Evolutionary conservation across 148 eudicot genomes (phyloP).

Genomic region (Rhododendron ovatum): DNA sequence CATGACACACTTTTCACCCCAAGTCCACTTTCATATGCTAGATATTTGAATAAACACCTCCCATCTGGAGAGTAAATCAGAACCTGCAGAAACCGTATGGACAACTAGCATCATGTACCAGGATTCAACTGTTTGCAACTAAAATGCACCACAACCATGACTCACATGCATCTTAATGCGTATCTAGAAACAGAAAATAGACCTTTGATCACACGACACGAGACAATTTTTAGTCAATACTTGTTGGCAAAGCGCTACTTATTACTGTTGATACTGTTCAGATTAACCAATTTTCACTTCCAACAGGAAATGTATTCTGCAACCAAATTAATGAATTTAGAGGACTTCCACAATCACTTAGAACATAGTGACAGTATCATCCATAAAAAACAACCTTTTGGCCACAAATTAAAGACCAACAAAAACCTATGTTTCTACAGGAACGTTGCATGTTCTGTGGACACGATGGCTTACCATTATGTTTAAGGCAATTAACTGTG

Average conservation of each 20-base stretch:
- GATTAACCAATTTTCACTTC: neutral
- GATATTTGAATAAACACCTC: slow-evolving; percentile 83
- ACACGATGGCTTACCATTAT: neutral
- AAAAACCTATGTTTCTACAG: neutral
- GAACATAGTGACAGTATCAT: neutral
- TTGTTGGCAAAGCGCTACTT: neutral
- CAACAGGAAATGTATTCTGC: neutral
- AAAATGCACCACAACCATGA: neutral
- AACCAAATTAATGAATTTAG: neutral
- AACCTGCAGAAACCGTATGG: slow-evolving; percentile 43
- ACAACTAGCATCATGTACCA: neutral
- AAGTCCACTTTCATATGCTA: slow-evolving; percentile 96
- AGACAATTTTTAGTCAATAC: neutral
- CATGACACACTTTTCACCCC: slow-evolving; percentile 94
- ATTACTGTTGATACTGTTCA: neutral
- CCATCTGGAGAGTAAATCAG: slow-evolving; percentile 94
- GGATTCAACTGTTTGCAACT: neutral
- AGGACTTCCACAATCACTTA: neutral
- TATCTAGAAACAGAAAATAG: neutral
- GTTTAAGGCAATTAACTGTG: neutral
- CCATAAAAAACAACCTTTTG: neutral
- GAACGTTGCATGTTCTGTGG: neutral
- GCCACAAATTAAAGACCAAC: neutral
- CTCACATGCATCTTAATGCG: neutral
- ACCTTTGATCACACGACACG: neutral